A percentile compares a stretch with the other conserved stretches of the same genome.
Evolutionary conservation across 805 yeast genomes (phyloP).

Genomic region (Candida sonorensis): DNA sequence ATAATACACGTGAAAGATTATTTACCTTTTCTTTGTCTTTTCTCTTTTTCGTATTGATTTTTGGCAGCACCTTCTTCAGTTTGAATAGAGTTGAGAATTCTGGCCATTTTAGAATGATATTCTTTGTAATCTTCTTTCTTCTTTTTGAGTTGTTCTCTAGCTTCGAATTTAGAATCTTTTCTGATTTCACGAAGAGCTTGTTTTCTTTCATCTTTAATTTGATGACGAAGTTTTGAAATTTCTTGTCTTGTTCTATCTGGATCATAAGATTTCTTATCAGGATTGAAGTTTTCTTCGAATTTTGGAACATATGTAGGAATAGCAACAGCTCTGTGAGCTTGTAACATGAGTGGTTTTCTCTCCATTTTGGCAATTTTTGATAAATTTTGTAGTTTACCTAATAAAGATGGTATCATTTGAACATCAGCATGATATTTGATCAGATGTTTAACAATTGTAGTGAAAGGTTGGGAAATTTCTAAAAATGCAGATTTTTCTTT

Average conservation of each 20-base stretch:
- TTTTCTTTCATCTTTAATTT: conserved; percentile 88
- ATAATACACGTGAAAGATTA: no score
- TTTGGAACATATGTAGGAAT: conserved; percentile 83
- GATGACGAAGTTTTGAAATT: conserved; percentile 71
- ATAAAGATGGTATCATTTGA: conserved; percentile 28
- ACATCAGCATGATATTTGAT: conserved; percentile 29
- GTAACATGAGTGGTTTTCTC: conserved; percentile 70
- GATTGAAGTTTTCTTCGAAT: conserved; percentile 93
- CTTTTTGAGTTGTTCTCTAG: conserved; percentile 75
- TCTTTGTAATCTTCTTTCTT: conserved; percentile 69
- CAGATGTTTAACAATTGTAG: conserved; percentile 34
- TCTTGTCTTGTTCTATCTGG: conserved; percentile 77
- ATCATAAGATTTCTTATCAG: conserved; percentile 89
- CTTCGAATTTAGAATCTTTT: conserved; percentile 79
- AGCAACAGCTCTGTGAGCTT: conserved; percentile 76
- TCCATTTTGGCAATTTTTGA: conserved; percentile 39
- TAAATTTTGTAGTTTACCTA: conserved; percentile 43
- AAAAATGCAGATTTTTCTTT: conserved; percentile 54
- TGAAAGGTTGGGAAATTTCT: conserved; percentile 50
- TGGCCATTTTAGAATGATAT: conserved; percentile 87
- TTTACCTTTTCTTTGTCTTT: conserved; percentile 51
- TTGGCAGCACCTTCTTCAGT: conserved; percentile 95
- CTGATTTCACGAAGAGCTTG: conserved; percentile 84
- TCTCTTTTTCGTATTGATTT: conserved; percentile 86
- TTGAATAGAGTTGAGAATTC: conserved; percentile 76